Evolutionary conservation across 495 filamentous ascomycete species (phyloP).

Genomic region (Penicillium cinerascens): DNA sequence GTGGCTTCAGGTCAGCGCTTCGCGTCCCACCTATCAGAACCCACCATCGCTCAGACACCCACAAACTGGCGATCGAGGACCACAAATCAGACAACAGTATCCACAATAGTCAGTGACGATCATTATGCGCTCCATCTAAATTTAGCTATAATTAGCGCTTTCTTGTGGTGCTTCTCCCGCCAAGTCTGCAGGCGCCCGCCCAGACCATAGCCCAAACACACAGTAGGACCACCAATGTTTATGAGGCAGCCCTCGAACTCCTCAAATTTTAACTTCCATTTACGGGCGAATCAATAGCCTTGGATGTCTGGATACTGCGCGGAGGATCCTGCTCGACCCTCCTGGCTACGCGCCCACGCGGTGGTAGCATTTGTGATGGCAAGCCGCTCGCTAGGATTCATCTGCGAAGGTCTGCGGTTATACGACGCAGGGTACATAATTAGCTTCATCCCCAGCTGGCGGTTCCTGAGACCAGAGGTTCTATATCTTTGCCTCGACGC

Average conservation of each 20-base stretch:
- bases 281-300: neutral
- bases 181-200: slow-evolving; percentile 18
- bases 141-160: slow-evolving; percentile 8
- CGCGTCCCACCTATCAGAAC: slow-evolving; percentile 19
- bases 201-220: neutral
- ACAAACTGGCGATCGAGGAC: neutral
- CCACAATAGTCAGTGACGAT: neutral
- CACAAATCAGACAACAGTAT: slow-evolving; percentile 2
- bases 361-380: slow-evolving; percentile 11
- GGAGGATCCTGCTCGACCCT: neutral
- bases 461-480: slow-evolving; percentile 8
- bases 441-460: slow-evolving; percentile 1
- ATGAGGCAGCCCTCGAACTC: neutral
- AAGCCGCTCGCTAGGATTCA: slow-evolving; percentile 9
- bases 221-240: neutral
- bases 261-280: neutral
- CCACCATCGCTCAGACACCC: neutral
- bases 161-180: slow-evolving; percentile 5
- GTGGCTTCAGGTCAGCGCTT: slow-evolving; percentile 18
- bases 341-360: slow-evolving; percentile 9
- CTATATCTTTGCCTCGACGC: slow-evolving; percentile 5
- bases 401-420: neutral
- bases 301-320: neutral
- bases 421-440: slow-evolving; percentile 15
- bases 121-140: slow-evolving; percentile 2